Base-by-base conservation (phyloP, 2,329 filamentous ascomycete species). In the Xylaria sp. region DNA sequence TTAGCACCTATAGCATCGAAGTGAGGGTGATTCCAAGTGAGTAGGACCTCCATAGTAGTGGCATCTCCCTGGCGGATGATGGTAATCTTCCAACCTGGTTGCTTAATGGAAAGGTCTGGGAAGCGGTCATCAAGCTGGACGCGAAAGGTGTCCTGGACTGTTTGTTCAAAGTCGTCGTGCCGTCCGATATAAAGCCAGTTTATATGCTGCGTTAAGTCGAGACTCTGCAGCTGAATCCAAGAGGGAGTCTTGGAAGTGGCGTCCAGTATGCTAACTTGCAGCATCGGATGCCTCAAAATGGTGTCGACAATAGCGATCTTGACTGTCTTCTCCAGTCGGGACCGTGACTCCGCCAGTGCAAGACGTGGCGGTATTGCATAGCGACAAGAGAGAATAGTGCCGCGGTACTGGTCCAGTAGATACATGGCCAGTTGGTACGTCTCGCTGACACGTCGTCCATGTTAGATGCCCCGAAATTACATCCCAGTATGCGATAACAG, bases 401-500 rank as follows among this genome's bases (percentile, higher is more conserved):
- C 73, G 20, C 73, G 72, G 57, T 76, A 76, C 54, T 74, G 73
- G 63, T 74, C 70, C 12, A 76, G 67, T 25, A 67, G 9, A 65
- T 74, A 70, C 73, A 76, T 74, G 4, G 73, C 73, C 34, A 75
- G 52, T 55, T 75, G 73, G 66, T 73, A 75, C 1, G 41, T 46
- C 57, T 76, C 74, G 62, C 74, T 75, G 39, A 61, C n/a, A 56
- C 52, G 39, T 64, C 2, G 60, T 37, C 18, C 9, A 20, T 39
- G 37, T 62, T 62, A 62, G 34, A 64, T 39, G n/a, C 41, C 56
- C 39, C 6, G 15, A 69, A 52, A 56, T 71, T 12, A 25, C 20
- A 64, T 64, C 63, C 56, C 23, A 67, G 41, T 59, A 54, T 66
- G 63, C n/a, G 25, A 62, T 12, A 66, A 59, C 2, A 52, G 34